phyloP scores from a whole-genome alignment of 306 rosid genomes.

The Aeschynomene evenia region DNA sequence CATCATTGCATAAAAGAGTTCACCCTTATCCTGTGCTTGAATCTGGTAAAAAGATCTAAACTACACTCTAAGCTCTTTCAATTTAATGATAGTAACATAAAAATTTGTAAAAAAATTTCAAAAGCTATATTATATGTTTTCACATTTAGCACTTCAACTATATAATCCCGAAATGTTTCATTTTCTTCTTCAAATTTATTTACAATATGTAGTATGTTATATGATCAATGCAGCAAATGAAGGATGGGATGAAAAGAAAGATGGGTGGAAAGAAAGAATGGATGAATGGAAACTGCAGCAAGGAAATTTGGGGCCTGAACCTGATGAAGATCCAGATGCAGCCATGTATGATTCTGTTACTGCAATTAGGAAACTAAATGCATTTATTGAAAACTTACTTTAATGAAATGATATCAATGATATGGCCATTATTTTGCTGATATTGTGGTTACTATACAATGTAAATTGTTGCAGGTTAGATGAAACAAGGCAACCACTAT shows the following conservation, averaged over 20 bases:
- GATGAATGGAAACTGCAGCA: constrained; percentile 97
- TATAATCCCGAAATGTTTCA: neutral
- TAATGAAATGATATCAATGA: constrained; percentile 4
- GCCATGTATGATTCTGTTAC: constrained; percentile 46
- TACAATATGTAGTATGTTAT: neutral
- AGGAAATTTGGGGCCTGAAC: constrained; percentile 86
- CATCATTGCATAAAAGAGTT: constrained; percentile 75
- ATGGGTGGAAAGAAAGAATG: constrained; percentile 62
- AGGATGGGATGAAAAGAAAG: constrained; percentile 75
- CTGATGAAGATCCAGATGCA: constrained; percentile 67
- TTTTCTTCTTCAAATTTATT: neutral
- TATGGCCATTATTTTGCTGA: neutral
- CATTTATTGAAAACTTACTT: neutral
- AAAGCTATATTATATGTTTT: neutral
- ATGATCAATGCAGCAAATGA: constrained; percentile 57
- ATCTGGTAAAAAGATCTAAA: constrained; percentile 44
- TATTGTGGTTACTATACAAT: constrained; percentile 9
- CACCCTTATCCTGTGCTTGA: constrained; percentile 76
- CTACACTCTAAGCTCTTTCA: neutral
- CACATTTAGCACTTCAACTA: neutral
- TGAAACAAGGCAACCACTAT: constrained; percentile 91
- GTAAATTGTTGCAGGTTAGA: constrained; percentile 64
- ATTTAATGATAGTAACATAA: constrained; percentile 9
- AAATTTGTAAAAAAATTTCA: neutral
- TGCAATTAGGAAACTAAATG: constrained; percentile 3